A percentile compares a stretch with the other conserved stretches of the same genome.
Evolutionary conservation across 116 monocot species (phyloP).

Genomic region (Zostera marina): DNA sequence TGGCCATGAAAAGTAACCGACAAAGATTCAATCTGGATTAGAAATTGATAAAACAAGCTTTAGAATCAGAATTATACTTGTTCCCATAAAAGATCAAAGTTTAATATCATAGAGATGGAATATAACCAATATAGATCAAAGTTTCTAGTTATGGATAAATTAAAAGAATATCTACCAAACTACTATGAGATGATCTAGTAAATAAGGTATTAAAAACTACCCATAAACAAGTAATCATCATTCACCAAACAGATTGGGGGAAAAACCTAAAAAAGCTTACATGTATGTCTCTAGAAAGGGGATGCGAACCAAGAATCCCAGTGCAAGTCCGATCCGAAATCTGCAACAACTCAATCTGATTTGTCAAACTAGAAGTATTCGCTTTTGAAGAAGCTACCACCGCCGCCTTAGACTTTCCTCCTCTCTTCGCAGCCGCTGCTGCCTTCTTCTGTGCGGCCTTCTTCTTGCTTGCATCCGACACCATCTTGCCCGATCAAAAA

Average conservation of each 20-base stretch:
- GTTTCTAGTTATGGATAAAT: too few species aligned
- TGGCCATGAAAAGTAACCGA: conserved; percentile 94
- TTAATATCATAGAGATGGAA: too few species aligned
- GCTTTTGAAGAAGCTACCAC: conserved; percentile 53
- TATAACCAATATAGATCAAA: too few species aligned
- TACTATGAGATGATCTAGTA: too few species aligned
- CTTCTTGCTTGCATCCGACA: conserved; percentile 98
- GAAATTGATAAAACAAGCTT: background rate
- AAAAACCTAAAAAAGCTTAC: background rate
- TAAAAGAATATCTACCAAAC: too few species aligned
- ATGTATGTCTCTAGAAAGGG: conserved; percentile 77
- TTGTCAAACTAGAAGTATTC: conserved; percentile 25
- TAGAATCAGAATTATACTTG: too few species aligned
- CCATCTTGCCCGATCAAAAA: too few species aligned
- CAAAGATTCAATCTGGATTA: conserved; percentile 24
- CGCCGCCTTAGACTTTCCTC: conserved; percentile 34
- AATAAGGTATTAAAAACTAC: too few species aligned
- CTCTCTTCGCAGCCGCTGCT: conserved; percentile 70
- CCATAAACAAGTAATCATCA: too few species aligned
- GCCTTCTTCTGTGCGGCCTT: conserved; percentile 80
- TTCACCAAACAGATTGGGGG: too few species aligned
- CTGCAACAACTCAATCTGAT: conserved; percentile 16
- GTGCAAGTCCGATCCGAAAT: conserved; percentile 92
- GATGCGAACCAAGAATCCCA: conserved; percentile 77
- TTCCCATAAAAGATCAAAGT: too few species aligned